Base-by-base conservation (phyloP, 129 eudicot species). In the Smallanthus sonchifolius region DNA sequence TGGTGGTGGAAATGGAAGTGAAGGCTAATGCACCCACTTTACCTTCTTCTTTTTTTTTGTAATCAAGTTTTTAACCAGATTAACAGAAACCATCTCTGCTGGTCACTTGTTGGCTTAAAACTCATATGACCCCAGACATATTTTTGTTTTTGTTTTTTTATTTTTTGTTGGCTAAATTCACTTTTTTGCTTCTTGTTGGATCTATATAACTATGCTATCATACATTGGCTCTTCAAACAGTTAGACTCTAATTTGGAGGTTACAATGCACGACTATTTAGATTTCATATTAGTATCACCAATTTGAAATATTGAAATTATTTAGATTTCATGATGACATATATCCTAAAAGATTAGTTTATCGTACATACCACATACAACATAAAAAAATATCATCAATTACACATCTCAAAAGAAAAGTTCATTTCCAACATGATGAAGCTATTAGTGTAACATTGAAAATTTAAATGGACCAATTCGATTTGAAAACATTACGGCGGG, bases 21-120 rank as follows among this genome's bases (percentile, higher is more conserved):
- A 61, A 61, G 67, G 67, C 24, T 61, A 61, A 34, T 61, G 67
- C 42, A 36, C 20, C 20, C 67, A 34, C 67, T 34, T 34, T 61
- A 14, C 11, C 40, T 30, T 60, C n/a, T 57, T 57, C 30, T 59
- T 59, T 59, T 57, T 59, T 59, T 59, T 59, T 30, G 35, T 57
- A 30, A 4, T 32, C 37, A 39, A 28, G 39, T 3, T 59, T 59
- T 10, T 59, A 59, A 59, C 11, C 39, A 59, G 13, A 59, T 59
- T 30, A 59, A 32, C 39, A 59, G 60, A 54, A 6, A 54, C 32
- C 32, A 54, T 54, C 19, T 54, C 30, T 54, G 60, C 30, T 54
- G 28, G 60, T 54, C 30, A 54, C 60, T 54, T 11, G 52, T 44
- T 0, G 28, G 59, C 28, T 17, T 52, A 52, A 51, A 16, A 30